These are phyloP conservation scores for Sporothrix pallida DNA, from an alignment of 2,329 filamentous ascomycete species.

Conservation along the genomic window DNA sequence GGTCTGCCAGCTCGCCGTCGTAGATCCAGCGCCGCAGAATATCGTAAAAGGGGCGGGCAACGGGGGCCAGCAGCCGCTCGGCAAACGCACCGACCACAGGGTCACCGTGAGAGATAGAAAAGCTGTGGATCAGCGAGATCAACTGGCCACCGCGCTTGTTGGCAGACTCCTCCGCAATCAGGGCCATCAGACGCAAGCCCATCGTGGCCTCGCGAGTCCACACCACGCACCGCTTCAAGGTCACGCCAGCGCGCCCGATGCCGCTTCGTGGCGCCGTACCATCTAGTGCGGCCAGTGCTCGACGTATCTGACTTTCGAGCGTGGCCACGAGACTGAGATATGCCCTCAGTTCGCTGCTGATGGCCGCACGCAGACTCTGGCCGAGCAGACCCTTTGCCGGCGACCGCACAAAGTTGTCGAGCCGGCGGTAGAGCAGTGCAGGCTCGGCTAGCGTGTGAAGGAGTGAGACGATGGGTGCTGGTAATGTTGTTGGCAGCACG, in stretches of 20 bases:
- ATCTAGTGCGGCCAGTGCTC: slow-evolving; percentile 77
- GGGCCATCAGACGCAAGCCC: slow-evolving; percentile 88
- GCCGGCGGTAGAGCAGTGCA: slow-evolving; percentile 82
- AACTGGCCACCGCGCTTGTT: slow-evolving; percentile 83
- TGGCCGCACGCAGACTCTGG: slow-evolving; percentile 88
- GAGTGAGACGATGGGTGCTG: slow-evolving; percentile 82
- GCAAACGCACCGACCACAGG: slow-evolving; percentile 94
- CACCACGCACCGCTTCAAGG: slow-evolving; percentile 90
- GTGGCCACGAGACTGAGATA: slow-evolving; percentile 92
- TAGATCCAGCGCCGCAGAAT: slow-evolving; percentile 98
- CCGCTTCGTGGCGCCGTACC: slow-evolving; percentile 69
- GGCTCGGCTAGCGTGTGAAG: slow-evolving; percentile 91
- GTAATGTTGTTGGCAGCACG: slow-evolving; percentile 77
- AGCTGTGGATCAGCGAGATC: slow-evolving; percentile 90
- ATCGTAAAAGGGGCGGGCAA: slow-evolving; percentile 94
- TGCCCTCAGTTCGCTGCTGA: slow-evolving; percentile 81
- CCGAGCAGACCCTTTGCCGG: slow-evolving; percentile 83
- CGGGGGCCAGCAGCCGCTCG: slow-evolving; percentile 81
- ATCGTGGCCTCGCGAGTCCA: slow-evolving; percentile 98
- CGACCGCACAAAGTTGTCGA: slow-evolving; percentile 82
- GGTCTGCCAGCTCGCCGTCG: slow-evolving; percentile 95
- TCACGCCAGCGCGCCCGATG: slow-evolving; percentile 86
- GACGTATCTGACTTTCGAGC: slow-evolving; percentile 87
- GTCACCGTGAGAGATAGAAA: slow-evolving; percentile 92
- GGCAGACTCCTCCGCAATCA: slow-evolving; percentile 90